These are phyloP conservation scores for Leccinum ponderosum DNA, from an alignment of 1,284 basidiomycete genomes.

Conservation along the genomic window DNA sequence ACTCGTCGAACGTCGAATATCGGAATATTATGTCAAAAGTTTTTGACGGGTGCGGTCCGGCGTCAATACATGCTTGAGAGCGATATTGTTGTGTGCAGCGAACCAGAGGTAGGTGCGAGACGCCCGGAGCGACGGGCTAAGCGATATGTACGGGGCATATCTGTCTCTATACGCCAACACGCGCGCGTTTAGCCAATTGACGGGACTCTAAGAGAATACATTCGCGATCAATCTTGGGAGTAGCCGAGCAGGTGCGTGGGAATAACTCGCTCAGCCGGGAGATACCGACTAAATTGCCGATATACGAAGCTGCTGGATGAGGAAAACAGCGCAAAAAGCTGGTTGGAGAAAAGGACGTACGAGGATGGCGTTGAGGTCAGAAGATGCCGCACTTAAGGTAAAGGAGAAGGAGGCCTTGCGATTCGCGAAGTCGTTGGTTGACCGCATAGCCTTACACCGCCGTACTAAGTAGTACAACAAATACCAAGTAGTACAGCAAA, in stretches of 20 bases:
- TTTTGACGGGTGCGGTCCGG: not conserved
- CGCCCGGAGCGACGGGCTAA: not conserved
- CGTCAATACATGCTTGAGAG: not conserved
- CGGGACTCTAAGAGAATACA: not conserved
- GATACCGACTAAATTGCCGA: constrained; percentile 30
- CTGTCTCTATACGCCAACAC: constrained; percentile 6
- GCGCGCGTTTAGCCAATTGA: constrained; percentile 17
- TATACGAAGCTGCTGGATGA: constrained; percentile 19
- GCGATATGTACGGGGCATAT: constrained; percentile 2
- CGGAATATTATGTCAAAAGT: not conserved
- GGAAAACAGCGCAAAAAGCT: constrained; percentile 9
- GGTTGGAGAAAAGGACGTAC: not conserved
- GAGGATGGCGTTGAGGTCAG: no score
- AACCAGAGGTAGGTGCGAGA: not conserved
- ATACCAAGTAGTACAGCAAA: no score
- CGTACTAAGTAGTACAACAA: no score
- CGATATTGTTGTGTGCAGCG: not conserved
- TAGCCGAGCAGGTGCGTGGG: constrained; percentile 27
- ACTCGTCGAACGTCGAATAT: constrained; percentile 1
- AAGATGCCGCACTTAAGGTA: no score
- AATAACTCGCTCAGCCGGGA: constrained; percentile 13
- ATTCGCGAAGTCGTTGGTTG: no score
- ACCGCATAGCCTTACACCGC: no score
- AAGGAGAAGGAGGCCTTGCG: no score
- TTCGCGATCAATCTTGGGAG: constrained; percentile 23